phyloP scores from a whole-genome alignment of 306 rosid species.

The Vigna radiata region DNA sequence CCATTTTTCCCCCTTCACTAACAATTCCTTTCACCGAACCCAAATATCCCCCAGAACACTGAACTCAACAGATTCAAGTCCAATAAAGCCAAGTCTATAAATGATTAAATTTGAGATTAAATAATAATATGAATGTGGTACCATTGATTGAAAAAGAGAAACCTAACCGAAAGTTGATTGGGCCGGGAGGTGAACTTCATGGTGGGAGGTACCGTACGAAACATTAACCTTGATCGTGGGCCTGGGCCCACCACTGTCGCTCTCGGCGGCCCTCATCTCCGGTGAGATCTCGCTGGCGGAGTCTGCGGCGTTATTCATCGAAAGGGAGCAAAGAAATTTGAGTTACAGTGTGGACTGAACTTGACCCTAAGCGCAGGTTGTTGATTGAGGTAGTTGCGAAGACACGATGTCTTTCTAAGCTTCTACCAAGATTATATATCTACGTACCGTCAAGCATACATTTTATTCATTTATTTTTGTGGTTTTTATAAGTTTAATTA shows the following conservation, averaged over 20 bases:
- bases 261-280: slow-evolving; percentile 26
- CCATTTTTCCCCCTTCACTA: not conserved
- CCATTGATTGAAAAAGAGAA: slow-evolving; percentile 33
- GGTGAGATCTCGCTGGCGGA: slow-evolving; percentile 24
- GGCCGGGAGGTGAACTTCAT: slow-evolving; percentile 51
- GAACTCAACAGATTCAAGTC: slow-evolving; percentile 7
- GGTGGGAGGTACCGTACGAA: slow-evolving; percentile 46
- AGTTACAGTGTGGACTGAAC: slow-evolving; percentile 15
- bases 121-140: not conserved
- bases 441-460: no score
- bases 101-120: slow-evolving; percentile 2
- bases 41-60: not conserved
- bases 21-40: not conserved
- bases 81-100: not conserved
- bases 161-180: slow-evolving; percentile 60
- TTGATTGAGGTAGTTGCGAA: not conserved
- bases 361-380: slow-evolving; percentile 30
- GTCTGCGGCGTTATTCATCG: slow-evolving; percentile 36
- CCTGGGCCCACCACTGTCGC: slow-evolving; percentile 37
- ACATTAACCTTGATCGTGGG: slow-evolving; percentile 53
- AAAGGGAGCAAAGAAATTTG: slow-evolving; percentile 10
- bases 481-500: no score
- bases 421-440: not conserved
- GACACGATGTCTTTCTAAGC: not conserved
- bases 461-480: no score